Conservation (phyloP, 2,329 filamentous ascomycete genomes). For the Paecilomyces sp. region DNA sequence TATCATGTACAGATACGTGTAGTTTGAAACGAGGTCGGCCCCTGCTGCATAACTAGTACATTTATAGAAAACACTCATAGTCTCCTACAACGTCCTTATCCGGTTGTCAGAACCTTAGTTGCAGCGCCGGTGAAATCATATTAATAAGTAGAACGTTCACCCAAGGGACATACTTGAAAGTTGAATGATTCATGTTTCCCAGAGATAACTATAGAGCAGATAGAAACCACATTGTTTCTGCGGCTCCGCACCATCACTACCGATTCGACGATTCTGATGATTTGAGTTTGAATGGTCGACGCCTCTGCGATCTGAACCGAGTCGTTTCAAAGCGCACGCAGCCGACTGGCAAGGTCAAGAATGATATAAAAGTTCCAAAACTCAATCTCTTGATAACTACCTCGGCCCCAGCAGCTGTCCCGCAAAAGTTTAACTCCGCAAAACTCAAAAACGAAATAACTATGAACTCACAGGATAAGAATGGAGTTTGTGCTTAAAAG, state of each 20-base stretch:
- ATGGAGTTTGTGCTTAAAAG: no score
- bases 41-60: background rate
- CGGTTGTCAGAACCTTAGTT: background rate
- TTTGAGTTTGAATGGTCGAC: background rate
- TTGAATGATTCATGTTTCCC: background rate
- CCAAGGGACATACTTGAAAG: background rate
- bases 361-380: background rate
- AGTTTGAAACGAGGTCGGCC: background rate
- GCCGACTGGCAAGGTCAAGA: background rate
- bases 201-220: background rate
- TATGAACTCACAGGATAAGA: no score
- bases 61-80: background rate
- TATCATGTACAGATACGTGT: background rate
- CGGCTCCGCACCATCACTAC: background rate
- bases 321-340: background rate
- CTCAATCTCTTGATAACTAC: background rate
- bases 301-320: background rate
- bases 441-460: background rate
- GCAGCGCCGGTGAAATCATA: background rate
- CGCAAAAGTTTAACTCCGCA: background rate
- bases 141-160: background rate
- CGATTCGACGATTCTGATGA: background rate
- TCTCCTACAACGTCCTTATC: background rate
- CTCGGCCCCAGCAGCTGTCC: background rate
- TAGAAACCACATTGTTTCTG: background rate